Percentiles rank a stretch among this genome's conserved stretches.
These are phyloP conservation scores for Lactifluus rugatus DNA, from an alignment of 768 basidiomycete species.

Conservation along the genomic window DNA sequence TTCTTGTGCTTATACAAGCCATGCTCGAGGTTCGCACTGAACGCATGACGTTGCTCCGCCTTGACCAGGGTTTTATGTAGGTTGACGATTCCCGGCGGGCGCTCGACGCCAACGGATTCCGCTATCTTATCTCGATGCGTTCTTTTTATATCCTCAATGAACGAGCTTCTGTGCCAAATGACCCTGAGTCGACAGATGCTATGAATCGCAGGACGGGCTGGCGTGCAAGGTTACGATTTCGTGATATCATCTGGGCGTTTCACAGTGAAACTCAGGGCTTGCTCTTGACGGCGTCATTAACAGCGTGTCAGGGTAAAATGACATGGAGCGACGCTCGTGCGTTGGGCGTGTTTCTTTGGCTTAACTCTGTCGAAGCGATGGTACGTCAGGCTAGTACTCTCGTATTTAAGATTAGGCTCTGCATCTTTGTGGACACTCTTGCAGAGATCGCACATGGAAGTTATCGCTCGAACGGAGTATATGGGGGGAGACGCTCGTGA, in stretches of 20 bases:
- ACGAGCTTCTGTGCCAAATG: slow-evolving; percentile 42
- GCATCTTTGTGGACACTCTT: background rate
- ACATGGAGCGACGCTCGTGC: slow-evolving; percentile 82
- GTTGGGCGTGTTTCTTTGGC: slow-evolving; percentile 81
- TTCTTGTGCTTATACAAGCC: slow-evolving; percentile 78
- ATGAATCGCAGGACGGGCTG: slow-evolving; percentile 42
- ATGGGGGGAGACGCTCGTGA: slow-evolving; percentile 82
- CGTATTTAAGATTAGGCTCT: background rate
- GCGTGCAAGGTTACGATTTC: slow-evolving; percentile 73
- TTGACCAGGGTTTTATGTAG: slow-evolving; percentile 31
- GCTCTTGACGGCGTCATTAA: slow-evolving; percentile 56
- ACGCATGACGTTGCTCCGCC: background rate
- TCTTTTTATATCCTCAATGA: slow-evolving; percentile 81
- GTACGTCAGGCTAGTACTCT: slow-evolving; percentile 35
- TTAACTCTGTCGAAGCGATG: slow-evolving; percentile 67
- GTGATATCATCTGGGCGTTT: slow-evolving; percentile 96
- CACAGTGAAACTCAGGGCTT: slow-evolving; percentile 92
- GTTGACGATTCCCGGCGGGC: slow-evolving; percentile 87
- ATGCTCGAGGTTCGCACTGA: slow-evolving; percentile 61
- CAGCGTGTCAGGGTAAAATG: slow-evolving; percentile 78
- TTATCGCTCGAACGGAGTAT: slow-evolving; percentile 87
- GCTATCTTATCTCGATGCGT: slow-evolving; percentile 88
- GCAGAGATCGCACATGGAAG: slow-evolving; percentile 75
- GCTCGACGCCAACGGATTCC: slow-evolving; percentile 83
- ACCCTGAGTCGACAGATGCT: slow-evolving; percentile 35